These are phyloP conservation scores for Septoria petroselini DNA, from an alignment of 2,329 filamentous ascomycete genomes.

Conservation along the genomic window DNA sequence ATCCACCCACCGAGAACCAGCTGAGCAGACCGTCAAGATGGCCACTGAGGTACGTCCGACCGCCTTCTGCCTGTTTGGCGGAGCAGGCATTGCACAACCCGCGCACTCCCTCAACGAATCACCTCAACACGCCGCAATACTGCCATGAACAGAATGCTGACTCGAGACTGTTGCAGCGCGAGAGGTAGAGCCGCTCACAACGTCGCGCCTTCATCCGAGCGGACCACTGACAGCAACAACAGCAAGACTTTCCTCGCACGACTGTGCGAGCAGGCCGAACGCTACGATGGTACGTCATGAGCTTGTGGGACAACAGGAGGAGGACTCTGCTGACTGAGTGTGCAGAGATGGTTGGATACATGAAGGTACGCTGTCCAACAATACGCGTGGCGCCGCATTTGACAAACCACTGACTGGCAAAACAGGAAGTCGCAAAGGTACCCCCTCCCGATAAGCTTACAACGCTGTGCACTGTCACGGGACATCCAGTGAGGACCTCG, in stretches of 20 bases:
- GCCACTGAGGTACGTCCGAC: constrained; percentile 59
- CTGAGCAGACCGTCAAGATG: constrained; percentile 42
- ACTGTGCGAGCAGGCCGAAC: constrained; percentile 99
- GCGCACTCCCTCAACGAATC: constrained; percentile 31
- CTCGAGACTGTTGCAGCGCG: constrained; percentile 47
- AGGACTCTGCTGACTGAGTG: constrained; percentile 26
- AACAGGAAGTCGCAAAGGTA: constrained; percentile 90
- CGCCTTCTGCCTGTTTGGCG: constrained; percentile 36
- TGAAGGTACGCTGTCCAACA: constrained; percentile 66
- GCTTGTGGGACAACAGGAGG: constrained; percentile 5
- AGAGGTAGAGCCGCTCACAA: constrained; percentile 43
- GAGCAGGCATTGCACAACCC: constrained; percentile 26
- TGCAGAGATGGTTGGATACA: constrained; percentile 93
- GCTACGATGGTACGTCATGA: constrained; percentile 78
- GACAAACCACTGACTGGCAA: constrained; percentile 37
- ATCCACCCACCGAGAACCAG: background rate
- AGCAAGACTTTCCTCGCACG: constrained; percentile 99
- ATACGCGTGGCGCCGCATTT: constrained; percentile 1
- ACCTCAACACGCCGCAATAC: constrained; percentile 34
- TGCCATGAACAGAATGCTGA: constrained; percentile 31
- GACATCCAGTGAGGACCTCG: constrained; percentile 13
- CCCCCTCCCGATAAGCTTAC: constrained; percentile 27
- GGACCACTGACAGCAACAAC: constrained; percentile 45
- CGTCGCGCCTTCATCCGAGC: constrained; percentile 23
- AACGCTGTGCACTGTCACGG: constrained; percentile 15